Evolutionary conservation across 306 rosid species (phyloP).

Genomic region (Lathyrus oleraceus): DNA sequence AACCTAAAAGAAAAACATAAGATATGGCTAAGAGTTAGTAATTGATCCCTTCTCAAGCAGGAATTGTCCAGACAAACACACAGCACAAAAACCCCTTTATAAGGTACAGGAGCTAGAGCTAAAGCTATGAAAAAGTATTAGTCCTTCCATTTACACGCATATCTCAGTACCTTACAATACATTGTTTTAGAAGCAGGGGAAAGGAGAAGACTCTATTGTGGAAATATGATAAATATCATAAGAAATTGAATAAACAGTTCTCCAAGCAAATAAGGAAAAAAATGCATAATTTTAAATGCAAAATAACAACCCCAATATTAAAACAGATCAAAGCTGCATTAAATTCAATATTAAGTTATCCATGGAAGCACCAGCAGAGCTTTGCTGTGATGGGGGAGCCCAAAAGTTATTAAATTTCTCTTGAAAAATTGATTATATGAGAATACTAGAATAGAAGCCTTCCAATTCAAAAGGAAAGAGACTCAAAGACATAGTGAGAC

Average conservation of each 20-base stretch:
- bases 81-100: not conserved
- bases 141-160: not conserved
- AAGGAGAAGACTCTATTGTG: conserved; percentile 6
- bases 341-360: conserved; percentile 9
- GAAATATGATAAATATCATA: not conserved
- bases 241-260: not conserved
- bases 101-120: not conserved
- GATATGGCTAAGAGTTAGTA: conserved; percentile 29
- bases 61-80: conserved; percentile 19
- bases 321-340: conserved; percentile 12
- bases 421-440: not conserved
- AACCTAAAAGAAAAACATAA: conserved; percentile 59
- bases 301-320: not conserved
- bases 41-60: conserved; percentile 10
- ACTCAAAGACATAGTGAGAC: not conserved
- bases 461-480: not conserved
- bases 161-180: not conserved
- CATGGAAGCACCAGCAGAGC: not conserved
- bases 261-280: not conserved
- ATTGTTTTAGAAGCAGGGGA: conserved; percentile 9
- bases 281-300: not conserved
- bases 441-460: not conserved
- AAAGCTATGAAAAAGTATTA: conserved; percentile 16
- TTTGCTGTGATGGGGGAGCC: not conserved
- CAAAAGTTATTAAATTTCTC: not conserved